A percentile compares a stretch with the other conserved stretches of the same genome.
Evolutionary conservation across 106 monocot species (phyloP).

Genomic region (Phalaenopsis aphrodite): DNA sequence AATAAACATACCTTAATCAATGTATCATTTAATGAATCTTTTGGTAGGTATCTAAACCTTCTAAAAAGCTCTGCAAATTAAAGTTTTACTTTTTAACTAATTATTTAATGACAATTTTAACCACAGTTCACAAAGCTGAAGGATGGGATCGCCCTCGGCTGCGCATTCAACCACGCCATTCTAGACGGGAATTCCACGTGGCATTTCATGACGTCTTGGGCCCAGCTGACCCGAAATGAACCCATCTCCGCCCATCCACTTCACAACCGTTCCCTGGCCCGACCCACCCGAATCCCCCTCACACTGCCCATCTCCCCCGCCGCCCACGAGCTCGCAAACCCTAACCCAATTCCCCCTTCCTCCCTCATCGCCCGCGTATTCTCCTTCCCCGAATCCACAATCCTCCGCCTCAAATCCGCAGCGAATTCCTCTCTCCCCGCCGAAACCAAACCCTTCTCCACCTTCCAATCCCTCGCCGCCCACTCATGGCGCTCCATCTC

Average conservation of each 20-base stretch:
- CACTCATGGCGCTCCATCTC: slow-evolving; percentile 76
- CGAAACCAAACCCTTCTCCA: slow-evolving; percentile 8
- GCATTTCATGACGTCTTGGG: slow-evolving; percentile 96
- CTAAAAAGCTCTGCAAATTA: no score
- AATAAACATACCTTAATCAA: no score
- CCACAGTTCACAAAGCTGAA: slow-evolving; percentile 76
- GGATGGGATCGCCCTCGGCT: slow-evolving; percentile 78
- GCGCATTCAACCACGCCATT: slow-evolving; percentile 96
- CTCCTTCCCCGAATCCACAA: slow-evolving; percentile 45
- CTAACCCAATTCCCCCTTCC: slow-evolving; percentile 36
- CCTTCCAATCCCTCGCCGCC: slow-evolving; percentile 56
- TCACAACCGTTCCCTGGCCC: slow-evolving; percentile 63
- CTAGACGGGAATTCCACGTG: slow-evolving; percentile 87
- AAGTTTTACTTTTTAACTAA: not conserved
- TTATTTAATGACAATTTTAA: not conserved
- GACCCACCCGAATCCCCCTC: slow-evolving; percentile 43
- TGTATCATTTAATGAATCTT: no score
- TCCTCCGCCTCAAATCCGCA: slow-evolving; percentile 46
- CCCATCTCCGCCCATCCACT: slow-evolving; percentile 36
- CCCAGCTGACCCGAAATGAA: slow-evolving; percentile 45
- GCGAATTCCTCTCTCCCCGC: slow-evolving; percentile 24
- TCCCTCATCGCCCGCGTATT: slow-evolving; percentile 61
- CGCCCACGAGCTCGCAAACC: slow-evolving; percentile 74
- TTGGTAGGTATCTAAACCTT: no score
- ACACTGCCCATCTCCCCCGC: slow-evolving; percentile 52